Evolutionary conservation across 2,329 filamentous ascomycete genomes (phyloP).

Genomic region (Colletotrichum sp.): DNA sequence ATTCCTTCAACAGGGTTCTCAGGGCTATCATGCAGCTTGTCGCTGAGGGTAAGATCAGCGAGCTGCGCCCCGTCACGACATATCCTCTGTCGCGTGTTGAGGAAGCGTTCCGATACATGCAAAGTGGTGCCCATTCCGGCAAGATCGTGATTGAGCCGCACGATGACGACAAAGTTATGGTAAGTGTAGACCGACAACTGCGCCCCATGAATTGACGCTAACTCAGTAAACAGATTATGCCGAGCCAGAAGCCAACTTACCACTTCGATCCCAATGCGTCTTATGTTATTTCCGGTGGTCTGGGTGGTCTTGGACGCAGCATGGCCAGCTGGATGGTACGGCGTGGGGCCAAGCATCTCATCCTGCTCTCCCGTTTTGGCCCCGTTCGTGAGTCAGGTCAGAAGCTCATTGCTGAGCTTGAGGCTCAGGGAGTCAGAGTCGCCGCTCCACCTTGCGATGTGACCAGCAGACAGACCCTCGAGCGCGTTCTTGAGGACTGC

Average conservation of each 20-base stretch:
- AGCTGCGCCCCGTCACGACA: conserved; percentile 27
- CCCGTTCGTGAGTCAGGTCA: conserved; percentile 1
- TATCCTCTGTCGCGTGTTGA: conserved; percentile 25
- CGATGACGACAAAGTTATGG: background rate
- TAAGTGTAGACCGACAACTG: background rate
- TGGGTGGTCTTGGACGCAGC: conserved; percentile 28
- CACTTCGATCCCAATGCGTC: background rate
- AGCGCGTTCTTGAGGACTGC: background rate
- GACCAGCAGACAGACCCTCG: background rate
- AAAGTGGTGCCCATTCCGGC: conserved; percentile 39
- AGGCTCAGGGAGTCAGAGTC: conserved; percentile 5
- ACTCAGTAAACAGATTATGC: background rate
- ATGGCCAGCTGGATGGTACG: conserved; percentile 25
- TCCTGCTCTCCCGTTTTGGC: conserved; percentile 32
- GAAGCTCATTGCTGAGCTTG: conserved; percentile 14
- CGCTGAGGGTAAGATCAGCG: background rate
- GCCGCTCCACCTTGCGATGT: background rate
- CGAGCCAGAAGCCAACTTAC: background rate
- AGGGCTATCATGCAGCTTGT: background rate
- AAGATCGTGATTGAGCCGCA: conserved; percentile 35
- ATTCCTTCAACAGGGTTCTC: background rate
- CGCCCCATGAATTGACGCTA: background rate
- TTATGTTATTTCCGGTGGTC: conserved; percentile 14
- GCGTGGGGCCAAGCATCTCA: conserved; percentile 29
- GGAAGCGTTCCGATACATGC: conserved; percentile 39